Base-by-base conservation (phyloP, 805 yeast species). In the Teunomyces panamensis region DNA sequence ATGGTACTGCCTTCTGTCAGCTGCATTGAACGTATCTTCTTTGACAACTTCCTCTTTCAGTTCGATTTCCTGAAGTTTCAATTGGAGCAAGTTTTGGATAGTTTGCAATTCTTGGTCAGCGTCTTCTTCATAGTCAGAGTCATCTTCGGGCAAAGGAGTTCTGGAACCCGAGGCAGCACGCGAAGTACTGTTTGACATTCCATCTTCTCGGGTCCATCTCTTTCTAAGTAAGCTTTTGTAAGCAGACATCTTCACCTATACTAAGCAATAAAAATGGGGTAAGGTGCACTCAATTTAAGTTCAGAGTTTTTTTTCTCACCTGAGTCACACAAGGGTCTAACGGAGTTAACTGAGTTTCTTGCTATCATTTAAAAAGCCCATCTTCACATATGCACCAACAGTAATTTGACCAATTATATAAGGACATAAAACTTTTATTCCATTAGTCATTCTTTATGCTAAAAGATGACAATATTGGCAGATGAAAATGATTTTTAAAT, bases 1-100 rank as follows among this genome's bases (percentile, higher is more conserved):
- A 5, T 62, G 48, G 39, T 59, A 61, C 45, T 69, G 73, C 36
- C 63, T 58, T 24, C 47, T 45, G 34, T 53, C 56, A 3, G 47
- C 37, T 30, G 47, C 43, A 26, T 51, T 46, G 9, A 20, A 30
- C 7, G 39, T 36, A 4, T 36, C 46, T 26, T 41, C 46, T 10
- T 30, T 32, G 8, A 34, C 47, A 10, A 29, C 43, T 7, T 37
- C 45, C 20, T 43, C 44, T 17, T 47, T 46, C 39, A 47, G 48
- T n/a, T 48, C 49, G 29, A 53, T 47, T 24, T 46, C 30, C 17
- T 49, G 53, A 26, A 53, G 43, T 32, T 48, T 51, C 32, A 42
- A 36, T 42, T 45, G 51, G 46, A 53, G 48, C 43, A 51, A 49
- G 14, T 53, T 54, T 33, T 50, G 54, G 41, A 53, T 33, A 13